Evolutionary conservation across 2,329 filamentous ascomycete species (phyloP).

Genomic region (Chaetoscypha palmicola): DNA sequence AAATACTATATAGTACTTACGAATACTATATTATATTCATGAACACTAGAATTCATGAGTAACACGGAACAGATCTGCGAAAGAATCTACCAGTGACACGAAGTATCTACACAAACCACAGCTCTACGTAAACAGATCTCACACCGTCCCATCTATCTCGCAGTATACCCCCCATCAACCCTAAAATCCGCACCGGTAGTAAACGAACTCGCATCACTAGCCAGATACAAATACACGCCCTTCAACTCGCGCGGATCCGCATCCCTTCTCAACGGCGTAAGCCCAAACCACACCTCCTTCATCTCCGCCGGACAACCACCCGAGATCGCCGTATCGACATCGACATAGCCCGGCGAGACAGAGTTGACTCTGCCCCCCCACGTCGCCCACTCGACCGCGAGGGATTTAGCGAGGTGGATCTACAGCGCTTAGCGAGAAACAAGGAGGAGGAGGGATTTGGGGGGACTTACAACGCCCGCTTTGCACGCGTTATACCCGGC

Average conservation of each 20-base stretch:
- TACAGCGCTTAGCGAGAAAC: not conserved
- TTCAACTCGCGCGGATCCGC: conserved; percentile 49
- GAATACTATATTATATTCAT: too few species aligned
- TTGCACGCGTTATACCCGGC: conserved; percentile 74
- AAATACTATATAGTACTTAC: too few species aligned
- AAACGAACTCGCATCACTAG: conserved; percentile 38
- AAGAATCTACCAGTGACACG: too few species aligned
- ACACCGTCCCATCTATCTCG: conserved; percentile 33
- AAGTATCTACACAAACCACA: too few species aligned
- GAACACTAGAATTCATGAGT: too few species aligned
- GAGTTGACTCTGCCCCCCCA: conserved; percentile 64
- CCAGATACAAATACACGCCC: conserved; percentile 43
- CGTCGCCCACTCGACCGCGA: conserved; percentile 76
- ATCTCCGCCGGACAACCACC: conserved; percentile 66
- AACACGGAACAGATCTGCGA: too few species aligned
- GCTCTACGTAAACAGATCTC: not conserved
- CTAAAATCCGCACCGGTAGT: conserved; percentile 33
- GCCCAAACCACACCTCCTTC: conserved; percentile 67
- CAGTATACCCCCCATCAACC: conserved; percentile 18
- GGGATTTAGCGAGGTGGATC: conserved; percentile 66
- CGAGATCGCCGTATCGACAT: conserved; percentile 72
- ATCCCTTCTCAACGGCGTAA: conserved; percentile 64
- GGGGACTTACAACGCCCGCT: conserved; percentile 50
- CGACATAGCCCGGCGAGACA: conserved; percentile 80
- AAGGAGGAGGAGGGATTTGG: not conserved